These are phyloP conservation scores for Pilaira anomala DNA, from an alignment of 192 early-diverging fungal genomes.

Conservation along the genomic window DNA sequence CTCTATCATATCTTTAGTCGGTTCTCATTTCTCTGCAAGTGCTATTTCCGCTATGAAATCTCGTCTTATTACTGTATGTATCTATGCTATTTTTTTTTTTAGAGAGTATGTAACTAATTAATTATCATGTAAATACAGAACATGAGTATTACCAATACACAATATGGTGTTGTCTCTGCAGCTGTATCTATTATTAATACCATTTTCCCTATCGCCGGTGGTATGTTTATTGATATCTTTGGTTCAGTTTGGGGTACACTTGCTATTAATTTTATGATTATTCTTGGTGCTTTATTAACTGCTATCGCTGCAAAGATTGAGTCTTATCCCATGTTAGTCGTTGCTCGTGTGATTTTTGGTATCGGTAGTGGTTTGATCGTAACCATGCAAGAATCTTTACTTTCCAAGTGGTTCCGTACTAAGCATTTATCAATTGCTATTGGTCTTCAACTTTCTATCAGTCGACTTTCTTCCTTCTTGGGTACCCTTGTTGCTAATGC, in stretches of 20 bases:
- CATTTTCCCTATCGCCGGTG: slow-evolving; percentile 52
- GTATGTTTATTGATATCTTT: slow-evolving; percentile 61
- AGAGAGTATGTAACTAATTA: not conserved
- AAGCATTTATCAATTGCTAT: slow-evolving; percentile 66
- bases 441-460: slow-evolving; percentile 66
- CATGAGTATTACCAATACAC: slow-evolving; percentile 52
- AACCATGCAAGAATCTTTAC: slow-evolving; percentile 74
- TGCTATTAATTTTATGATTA: slow-evolving; percentile 52
- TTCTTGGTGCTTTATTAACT: slow-evolving; percentile 51
- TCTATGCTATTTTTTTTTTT: not conserved
- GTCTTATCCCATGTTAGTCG: slow-evolving; percentile 53
- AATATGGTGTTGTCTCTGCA: slow-evolving; percentile 62
- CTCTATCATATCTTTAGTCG: slow-evolving; percentile 43
- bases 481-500: slow-evolving; percentile 66
- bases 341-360: slow-evolving; percentile 54
- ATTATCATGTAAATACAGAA: no score
- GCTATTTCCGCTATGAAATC: slow-evolving; percentile 68
- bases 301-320: slow-evolving; percentile 47
- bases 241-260: slow-evolving; percentile 57
- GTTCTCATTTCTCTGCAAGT: slow-evolving; percentile 67
- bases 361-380: slow-evolving; percentile 73
- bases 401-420: slow-evolving; percentile 73
- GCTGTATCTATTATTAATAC: slow-evolving; percentile 61
- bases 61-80: not conserved
- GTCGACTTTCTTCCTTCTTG: slow-evolving; percentile 67